These are phyloP conservation scores for Fraxinus sp. DNA, from an alignment of 305 asterid genomes.

Conservation along the genomic window DNA sequence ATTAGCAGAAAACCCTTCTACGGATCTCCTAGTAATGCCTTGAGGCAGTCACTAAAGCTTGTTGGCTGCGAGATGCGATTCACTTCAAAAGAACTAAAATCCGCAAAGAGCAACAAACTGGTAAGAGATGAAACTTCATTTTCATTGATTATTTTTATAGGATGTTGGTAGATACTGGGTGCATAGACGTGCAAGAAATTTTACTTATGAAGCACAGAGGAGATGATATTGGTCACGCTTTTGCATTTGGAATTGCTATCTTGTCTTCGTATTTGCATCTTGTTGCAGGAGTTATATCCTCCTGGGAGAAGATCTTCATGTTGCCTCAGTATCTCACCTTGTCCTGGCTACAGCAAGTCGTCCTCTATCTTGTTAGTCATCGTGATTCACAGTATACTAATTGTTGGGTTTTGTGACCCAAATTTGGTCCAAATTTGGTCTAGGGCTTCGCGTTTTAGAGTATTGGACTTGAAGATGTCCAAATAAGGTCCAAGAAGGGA, in stretches of 20 bases:
- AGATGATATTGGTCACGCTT: not conserved
- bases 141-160: not conserved
- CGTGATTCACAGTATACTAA: no score
- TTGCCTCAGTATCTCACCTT: no score
- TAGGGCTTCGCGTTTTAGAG: no score
- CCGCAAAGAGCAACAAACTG: not conserved
- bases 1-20: no score
- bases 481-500: no score
- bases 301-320: constrained; percentile 23
- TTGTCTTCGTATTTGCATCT: not conserved
- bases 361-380: no score
- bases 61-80: not conserved
- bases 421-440: no score
- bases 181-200: not conserved
- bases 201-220: not conserved
- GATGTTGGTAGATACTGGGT: not conserved
- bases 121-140: not conserved
- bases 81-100: not conserved
- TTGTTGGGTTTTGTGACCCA: no score
- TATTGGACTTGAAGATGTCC: no score
- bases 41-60: not conserved
- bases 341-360: no score
- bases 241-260: not conserved
- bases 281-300: constrained; percentile 42
- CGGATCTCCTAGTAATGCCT: not conserved